Base-by-base conservation (phyloP, 2,329 filamentous ascomycete genomes). In the Lasiodiplodia citricola region DNA sequence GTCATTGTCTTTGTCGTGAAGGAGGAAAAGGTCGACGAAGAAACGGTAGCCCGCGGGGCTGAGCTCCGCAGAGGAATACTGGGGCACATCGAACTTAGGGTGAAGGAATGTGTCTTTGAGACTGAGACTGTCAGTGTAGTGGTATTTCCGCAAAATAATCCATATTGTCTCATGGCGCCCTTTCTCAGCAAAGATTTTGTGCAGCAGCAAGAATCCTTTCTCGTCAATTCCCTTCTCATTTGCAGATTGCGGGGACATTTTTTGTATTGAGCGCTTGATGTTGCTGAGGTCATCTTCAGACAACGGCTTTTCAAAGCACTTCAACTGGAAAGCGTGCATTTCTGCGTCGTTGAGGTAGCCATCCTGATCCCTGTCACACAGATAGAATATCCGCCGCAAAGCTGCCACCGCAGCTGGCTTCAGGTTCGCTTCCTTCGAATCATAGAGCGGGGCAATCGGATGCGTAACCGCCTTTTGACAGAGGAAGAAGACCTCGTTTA, bases 391-490 rank as follows among this genome's bases (percentile, higher is more conserved):
- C 60, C 96, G 88, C 75, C 91, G 92, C 65, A 99, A 81, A 2
- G 96, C 96, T 51, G 92, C 91, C 13, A 96, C 88, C 44, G 95
- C 96, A 0, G 92, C 92, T 0, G 94, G 94, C 81, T 99, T 99
- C 64, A 99, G 83, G 85, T 89, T 77, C 37, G 79, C 80, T 80
- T 99, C 96, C 81, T 98, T 99, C 70, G 96, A 94, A 80, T 99
- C 96, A 78, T 97, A 99, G 5, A 99, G 87, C 7, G 96, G 96
- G 0, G 96, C 95, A 73, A 99, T 97, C 0, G 96, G 96, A 79
- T 98, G 94, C 2, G 94, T 97, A 74, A 99, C 95, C 21, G 96
- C 96, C 78, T 98, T 98, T 80, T 99, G 96, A 79, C 96, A 99
- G 16, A 99, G 89, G 76, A 97, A 98, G 83, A 99, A 98, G 70